Evolutionary conservation across 371 early-diverging fungal genomes (phyloP).

Genomic region (Mortierella sp.): DNA sequence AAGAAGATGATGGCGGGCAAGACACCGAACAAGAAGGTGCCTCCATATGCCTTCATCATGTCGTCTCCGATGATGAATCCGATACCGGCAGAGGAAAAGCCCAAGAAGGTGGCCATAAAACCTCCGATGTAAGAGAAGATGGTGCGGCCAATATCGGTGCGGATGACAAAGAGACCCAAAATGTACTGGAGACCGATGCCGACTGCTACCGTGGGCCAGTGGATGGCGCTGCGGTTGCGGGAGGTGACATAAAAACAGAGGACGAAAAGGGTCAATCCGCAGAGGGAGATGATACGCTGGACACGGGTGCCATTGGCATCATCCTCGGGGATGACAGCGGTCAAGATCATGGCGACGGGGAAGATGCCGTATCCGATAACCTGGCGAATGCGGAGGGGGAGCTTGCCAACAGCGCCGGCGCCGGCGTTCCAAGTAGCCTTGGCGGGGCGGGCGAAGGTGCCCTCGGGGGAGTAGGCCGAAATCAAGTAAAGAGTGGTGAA

Average conservation of each 20-base stretch:
- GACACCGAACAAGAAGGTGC: conserved; percentile 76
- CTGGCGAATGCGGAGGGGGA: conserved; percentile 38
- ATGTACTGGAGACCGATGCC: conserved; percentile 85
- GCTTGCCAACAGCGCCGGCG: conserved; percentile 14
- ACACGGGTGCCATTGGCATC: conserved; percentile 70
- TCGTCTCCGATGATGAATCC: conserved; percentile 77
- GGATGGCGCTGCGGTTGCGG: conserved; percentile 72
- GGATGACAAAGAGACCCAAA: conserved; percentile 86
- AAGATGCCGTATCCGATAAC: conserved; percentile 56
- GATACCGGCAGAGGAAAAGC: conserved; percentile 75
- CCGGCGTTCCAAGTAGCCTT: conserved; percentile 39
- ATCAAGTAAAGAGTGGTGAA: conserved; percentile 72
- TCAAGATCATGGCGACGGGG: conserved; percentile 66
- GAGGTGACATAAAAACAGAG: conserved; percentile 69
- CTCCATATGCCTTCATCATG: conserved; percentile 53
- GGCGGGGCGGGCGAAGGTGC: conserved; percentile 63
- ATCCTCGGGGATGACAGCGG: conserved; percentile 71
- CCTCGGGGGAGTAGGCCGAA: conserved; percentile 64
- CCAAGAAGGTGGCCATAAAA: conserved; percentile 76
- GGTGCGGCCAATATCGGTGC: conserved; percentile 81
- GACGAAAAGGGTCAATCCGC: conserved; percentile 79
- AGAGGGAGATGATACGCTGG: conserved; percentile 82
- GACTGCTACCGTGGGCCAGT: conserved; percentile 83
- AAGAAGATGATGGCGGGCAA: conserved; percentile 93
- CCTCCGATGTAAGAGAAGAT: conserved; percentile 83